Conservation (phyloP, 768 basidiomycete species). For the Boletellus ananas region DNA sequence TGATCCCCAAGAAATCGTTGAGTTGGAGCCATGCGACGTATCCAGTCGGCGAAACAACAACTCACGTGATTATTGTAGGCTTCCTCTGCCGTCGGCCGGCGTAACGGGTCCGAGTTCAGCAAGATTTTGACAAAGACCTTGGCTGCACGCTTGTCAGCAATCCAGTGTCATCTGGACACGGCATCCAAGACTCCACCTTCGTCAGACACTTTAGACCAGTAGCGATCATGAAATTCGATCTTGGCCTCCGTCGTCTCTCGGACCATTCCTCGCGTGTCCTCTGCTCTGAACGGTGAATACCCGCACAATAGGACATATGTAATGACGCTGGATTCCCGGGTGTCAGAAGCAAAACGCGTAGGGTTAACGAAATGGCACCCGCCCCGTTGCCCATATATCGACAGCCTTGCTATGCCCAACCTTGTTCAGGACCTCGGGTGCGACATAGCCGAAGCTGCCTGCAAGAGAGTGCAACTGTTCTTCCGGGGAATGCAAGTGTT, state of each 20-base stretch:
- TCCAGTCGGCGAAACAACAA: constrained; percentile 2
- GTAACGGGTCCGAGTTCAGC: constrained; percentile 64
- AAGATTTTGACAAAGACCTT: constrained; percentile 78
- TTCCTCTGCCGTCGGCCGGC: constrained; percentile 69
- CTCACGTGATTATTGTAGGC: constrained; percentile 66
- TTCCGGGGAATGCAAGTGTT: constrained; percentile 69
- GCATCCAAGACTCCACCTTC: constrained; percentile 47
- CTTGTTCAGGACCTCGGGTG: constrained; percentile 81
- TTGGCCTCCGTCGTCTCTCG: constrained; percentile 82
- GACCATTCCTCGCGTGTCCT: constrained; percentile 69
- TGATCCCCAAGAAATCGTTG: not conserved
- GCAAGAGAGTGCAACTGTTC: constrained; percentile 72
- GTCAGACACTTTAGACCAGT: constrained; percentile 86
- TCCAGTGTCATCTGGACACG: not conserved
- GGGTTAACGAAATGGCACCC: constrained; percentile 19
- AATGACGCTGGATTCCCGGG: constrained; percentile 61
- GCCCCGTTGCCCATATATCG: constrained; percentile 94
- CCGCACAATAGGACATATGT: constrained; percentile 94
- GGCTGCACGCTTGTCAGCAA: constrained; percentile 41
- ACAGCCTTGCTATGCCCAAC: constrained; percentile 89
- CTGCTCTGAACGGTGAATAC: constrained; percentile 90
- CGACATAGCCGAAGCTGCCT: constrained; percentile 85
- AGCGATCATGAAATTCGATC: constrained; percentile 89
- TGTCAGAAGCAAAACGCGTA: not conserved
- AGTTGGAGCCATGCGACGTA: not conserved